A percentile compares a stretch with the other conserved stretches of the same genome.
These are phyloP conservation scores for Fomitopsis pulvina DNA, from an alignment of 768 basidiomycete genomes.

Conservation along the genomic window DNA sequence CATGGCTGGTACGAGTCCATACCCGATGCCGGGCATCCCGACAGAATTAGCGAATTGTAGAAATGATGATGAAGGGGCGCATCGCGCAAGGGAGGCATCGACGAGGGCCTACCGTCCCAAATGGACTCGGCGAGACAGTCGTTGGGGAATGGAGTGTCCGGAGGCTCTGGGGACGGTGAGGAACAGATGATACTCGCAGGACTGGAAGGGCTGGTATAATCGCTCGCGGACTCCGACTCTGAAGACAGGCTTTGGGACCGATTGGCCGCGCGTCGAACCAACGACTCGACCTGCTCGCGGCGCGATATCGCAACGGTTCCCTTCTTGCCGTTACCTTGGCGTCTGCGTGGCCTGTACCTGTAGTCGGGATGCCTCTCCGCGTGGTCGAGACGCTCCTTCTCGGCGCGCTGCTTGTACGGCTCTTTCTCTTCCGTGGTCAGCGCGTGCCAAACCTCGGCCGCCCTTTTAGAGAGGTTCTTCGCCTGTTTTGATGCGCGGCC, in stretches of 20 bases:
- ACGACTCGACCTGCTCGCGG: constrained; percentile 23
- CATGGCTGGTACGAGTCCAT: neutral
- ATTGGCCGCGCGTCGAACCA: constrained; percentile 11
- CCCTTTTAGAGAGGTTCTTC: constrained; percentile 68
- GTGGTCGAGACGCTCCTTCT: constrained; percentile 50
- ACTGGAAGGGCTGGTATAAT: constrained; percentile 2
- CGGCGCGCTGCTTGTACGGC: constrained; percentile 45
- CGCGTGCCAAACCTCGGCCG: constrained; percentile 68
- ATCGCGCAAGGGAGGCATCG: constrained; percentile 5
- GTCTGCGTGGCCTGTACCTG: constrained; percentile 44
- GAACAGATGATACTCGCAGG: constrained; percentile 10
- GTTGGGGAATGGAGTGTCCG: neutral
- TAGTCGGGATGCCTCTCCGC: constrained; percentile 52
- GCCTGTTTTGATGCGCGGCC: constrained; percentile 22
- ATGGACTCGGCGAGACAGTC: neutral
- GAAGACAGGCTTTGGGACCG: constrained; percentile 1
- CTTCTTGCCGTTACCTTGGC: constrained; percentile 7
- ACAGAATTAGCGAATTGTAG: neutral
- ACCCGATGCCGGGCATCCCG: neutral
- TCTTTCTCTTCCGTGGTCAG: constrained; percentile 42
- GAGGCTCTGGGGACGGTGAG: constrained; percentile 15
- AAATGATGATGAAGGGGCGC: neutral
- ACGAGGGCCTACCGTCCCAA: constrained; percentile 5
- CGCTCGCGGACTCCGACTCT: constrained; percentile 5
- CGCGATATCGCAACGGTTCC: constrained; percentile 14